Conservation (phyloP, 768 basidiomycete genomes). For the Leucocoprinus birnbaumii region DNA sequence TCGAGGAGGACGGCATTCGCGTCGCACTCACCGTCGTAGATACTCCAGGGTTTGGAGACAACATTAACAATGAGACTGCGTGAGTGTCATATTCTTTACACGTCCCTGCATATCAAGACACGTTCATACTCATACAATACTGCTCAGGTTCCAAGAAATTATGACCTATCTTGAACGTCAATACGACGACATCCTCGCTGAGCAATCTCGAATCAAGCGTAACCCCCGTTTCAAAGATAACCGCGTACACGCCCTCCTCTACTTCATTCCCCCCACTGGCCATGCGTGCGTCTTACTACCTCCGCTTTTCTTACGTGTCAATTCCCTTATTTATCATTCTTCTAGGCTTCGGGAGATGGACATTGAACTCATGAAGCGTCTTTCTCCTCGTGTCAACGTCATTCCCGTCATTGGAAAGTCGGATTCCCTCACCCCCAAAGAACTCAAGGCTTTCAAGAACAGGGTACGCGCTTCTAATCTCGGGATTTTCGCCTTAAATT, state of each 20-base stretch:
- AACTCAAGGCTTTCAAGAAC: constrained; percentile 84
- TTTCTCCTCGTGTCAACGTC: constrained; percentile 90
- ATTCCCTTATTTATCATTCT: constrained; percentile 13
- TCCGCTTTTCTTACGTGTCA: constrained; percentile 1
- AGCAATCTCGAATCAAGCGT: constrained; percentile 89
- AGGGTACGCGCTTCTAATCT: constrained; percentile 37
- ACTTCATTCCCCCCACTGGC: constrained; percentile 89
- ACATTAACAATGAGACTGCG: constrained; percentile 87
- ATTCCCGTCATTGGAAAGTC: constrained; percentile 90
- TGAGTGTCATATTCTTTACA: constrained; percentile 32
- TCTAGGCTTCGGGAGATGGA: constrained; percentile 82
- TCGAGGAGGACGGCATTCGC: constrained; percentile 89
- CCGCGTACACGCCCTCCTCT: constrained; percentile 82
- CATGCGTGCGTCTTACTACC: constrained; percentile 59
- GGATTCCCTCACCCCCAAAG: constrained; percentile 79
- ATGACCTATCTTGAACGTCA: constrained; percentile 85
- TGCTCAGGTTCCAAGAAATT: constrained; percentile 81
- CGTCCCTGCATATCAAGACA: too few species aligned
- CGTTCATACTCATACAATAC: constrained; percentile 1
- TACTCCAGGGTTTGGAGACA: constrained; percentile 90
- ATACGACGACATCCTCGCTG: constrained; percentile 88
- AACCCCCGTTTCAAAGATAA: constrained; percentile 91
- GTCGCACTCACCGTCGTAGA: constrained; percentile 90
- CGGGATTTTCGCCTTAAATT: background rate
- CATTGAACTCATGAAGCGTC: constrained; percentile 87